phyloP scores from a whole-genome alignment of 2,329 filamentous ascomycete species.

The Monosporascus sp. region DNA sequence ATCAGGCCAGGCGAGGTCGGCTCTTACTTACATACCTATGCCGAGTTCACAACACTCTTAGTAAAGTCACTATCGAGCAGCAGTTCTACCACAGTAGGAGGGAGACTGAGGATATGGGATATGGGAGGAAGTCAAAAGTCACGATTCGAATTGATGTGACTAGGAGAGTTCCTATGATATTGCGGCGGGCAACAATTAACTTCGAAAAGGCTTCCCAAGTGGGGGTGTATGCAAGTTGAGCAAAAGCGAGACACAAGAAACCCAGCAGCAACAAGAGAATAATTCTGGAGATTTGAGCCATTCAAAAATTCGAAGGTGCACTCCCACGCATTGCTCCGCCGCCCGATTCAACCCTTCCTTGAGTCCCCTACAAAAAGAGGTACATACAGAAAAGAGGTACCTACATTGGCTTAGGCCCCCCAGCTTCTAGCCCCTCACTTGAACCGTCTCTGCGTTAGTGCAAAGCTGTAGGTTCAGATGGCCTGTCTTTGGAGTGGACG shows the following conservation, averaged over 20 bases:
- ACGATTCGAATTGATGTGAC: background rate
- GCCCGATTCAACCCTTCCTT: background rate
- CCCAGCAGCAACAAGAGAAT: background rate
- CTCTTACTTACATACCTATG: background rate
- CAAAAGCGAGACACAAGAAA: background rate
- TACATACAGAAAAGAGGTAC: background rate
- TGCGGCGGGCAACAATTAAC: background rate
- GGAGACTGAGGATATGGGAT: background rate
- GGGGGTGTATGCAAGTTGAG: background rate
- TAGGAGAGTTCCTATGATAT: background rate
- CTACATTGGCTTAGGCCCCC: too few relatives aligned
- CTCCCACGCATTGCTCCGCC: background rate
- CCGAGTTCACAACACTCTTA: background rate
- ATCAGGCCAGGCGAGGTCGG: background rate
- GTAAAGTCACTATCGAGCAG: background rate
- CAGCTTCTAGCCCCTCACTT: too few relatives aligned
- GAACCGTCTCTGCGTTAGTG: background rate
- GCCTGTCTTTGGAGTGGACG: slow-evolving; percentile 17
- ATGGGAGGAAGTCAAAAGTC: background rate
- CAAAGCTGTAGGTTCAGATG: background rate
- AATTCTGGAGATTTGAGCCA: background rate
- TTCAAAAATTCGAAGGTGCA: background rate
- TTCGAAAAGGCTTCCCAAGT: background rate
- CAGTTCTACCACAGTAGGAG: background rate
- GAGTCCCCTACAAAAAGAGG: background rate